phyloP scores from a whole-genome alignment of 345 rosid species.

The Conringia planisiliqua region DNA sequence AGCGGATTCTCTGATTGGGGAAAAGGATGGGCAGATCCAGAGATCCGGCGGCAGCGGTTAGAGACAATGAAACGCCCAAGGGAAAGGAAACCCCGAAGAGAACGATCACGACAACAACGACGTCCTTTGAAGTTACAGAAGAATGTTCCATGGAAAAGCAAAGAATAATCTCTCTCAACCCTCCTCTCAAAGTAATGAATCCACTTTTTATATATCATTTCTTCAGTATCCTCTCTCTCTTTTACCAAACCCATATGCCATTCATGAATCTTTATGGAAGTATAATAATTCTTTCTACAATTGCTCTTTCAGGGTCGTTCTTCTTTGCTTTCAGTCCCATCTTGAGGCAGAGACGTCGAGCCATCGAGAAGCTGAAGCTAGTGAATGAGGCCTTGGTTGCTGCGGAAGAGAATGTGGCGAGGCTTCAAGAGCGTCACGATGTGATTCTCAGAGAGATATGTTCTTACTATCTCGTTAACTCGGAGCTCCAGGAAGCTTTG shows the following conservation, averaged over 20 bases:
- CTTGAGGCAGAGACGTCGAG: constrained; percentile 39
- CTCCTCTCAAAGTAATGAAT: constrained; percentile 13
- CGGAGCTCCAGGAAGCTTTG: constrained; percentile 46
- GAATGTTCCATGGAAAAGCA: constrained; percentile 24
- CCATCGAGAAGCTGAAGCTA: constrained; percentile 44
- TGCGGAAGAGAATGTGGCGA: constrained; percentile 50
- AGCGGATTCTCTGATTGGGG: constrained; percentile 72
- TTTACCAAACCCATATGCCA: not conserved
- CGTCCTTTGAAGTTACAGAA: constrained; percentile 14
- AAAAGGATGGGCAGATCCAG: constrained; percentile 93
- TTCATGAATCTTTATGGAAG: constrained; percentile 34
- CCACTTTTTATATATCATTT: constrained; percentile 1
- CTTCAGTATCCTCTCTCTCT: not conserved
- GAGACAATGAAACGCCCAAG: constrained; percentile 30
- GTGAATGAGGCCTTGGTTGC: constrained; percentile 45
- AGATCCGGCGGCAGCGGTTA: constrained; percentile 62
- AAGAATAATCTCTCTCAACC: constrained; percentile 11
- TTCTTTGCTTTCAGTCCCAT: constrained; percentile 34
- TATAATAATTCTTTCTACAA: constrained; percentile 30
- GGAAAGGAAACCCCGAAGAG: constrained; percentile 11
- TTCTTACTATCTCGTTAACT: constrained; percentile 46
- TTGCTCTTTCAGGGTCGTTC: constrained; percentile 48
- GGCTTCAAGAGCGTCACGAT: constrained; percentile 58
- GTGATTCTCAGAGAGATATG: constrained; percentile 41
- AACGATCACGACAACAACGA: constrained; percentile 10